Evolutionary conservation across 441 rosid genomes (phyloP), one percentile per base, ranked within the genome.

Genomic region (Gossypium davidsonii): DNA sequence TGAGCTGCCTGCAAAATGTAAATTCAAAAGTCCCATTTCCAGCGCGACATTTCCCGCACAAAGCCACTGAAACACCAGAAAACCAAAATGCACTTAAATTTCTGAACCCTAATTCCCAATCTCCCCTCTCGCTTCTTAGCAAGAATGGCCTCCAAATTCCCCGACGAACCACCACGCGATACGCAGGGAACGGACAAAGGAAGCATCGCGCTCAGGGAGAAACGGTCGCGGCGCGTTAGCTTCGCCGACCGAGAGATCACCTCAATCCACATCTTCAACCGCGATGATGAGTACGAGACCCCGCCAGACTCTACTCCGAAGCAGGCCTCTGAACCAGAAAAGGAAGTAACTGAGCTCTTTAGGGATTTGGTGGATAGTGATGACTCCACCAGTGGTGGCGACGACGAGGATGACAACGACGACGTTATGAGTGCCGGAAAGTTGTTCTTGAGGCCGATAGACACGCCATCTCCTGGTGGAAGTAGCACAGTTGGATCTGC

Each of bases 241-340:
- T 94, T 94, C 67, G 98, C 95, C n/a, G 97, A 94, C 85, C 80
- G 88, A 6, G 97, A 94, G 75, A 90, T 94, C 57, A 92, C 98
- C 28, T 90, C 98, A 71, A 88, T 92, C 70, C 96, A 92, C 83
- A 83, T 94, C 62, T 94, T 90, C 81, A 85, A 88, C 31, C 91
- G 95, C 31, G 94, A 94, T 79, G 97, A 94, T 66, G 97, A 94
- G 67, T 83, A 71, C 78, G 92, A 86, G 73, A 87, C 93, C 34
- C 89, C 93, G 57, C 86, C 87, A 0, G 82, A 84, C 15, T 52
- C 85, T 60, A 76, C 85, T 59, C 65, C 78, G 44, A 55, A 11
- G 20, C 80, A 42, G 25, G 76, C 72, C 68, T 77, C 79, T 63
- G 85, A 59, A 34, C 66, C 67, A 2, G 87, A 83, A 46, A 79